Conservation (phyloP, 208 protist genomes). For the Porcisia deanei region DNA sequence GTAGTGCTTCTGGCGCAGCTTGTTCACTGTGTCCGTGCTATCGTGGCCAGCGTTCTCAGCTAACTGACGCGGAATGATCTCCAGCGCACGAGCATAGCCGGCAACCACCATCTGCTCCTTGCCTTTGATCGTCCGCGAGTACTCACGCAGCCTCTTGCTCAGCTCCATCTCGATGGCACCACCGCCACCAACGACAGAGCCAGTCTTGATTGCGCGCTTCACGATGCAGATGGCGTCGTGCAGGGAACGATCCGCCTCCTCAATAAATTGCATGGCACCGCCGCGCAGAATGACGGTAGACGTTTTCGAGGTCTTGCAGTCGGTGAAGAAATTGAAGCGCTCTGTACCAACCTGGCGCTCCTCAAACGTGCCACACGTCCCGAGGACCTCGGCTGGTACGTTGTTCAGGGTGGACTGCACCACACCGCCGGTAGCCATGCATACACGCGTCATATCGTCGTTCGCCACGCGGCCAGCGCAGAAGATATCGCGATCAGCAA, state of each 20-base stretch:
- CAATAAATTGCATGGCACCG: constrained; percentile 99
- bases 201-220: constrained; percentile 96
- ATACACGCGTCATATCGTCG: constrained; percentile 96
- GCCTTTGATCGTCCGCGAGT: constrained; percentile 96
- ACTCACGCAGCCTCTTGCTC: constrained; percentile 95
- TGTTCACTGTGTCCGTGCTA: constrained; percentile 99
- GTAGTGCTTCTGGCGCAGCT: constrained; percentile 98
- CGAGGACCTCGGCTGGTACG: constrained; percentile 94
- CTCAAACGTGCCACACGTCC: constrained; percentile 97
- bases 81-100: constrained; percentile 99
- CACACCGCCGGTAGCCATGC: constrained; percentile 95
- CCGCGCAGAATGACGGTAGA: constrained; percentile 96
- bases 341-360: constrained; percentile 98
- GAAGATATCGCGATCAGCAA: constrained; percentile 99
- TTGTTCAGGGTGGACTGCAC: constrained; percentile 98
- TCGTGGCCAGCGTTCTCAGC: constrained; percentile 99
- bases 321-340: constrained; percentile 99
- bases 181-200: constrained; percentile 98
- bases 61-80: constrained; percentile 99
- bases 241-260: constrained; percentile 99
- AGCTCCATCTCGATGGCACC: constrained; percentile 99
- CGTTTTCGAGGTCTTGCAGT: constrained; percentile 92
- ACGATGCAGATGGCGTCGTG: constrained; percentile 99
- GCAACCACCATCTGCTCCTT: constrained; percentile 99
- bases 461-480: constrained; percentile 99